Base-by-base conservation (phyloP, 2,329 filamentous ascomycete genomes). In the Onygenales sp. region DNA sequence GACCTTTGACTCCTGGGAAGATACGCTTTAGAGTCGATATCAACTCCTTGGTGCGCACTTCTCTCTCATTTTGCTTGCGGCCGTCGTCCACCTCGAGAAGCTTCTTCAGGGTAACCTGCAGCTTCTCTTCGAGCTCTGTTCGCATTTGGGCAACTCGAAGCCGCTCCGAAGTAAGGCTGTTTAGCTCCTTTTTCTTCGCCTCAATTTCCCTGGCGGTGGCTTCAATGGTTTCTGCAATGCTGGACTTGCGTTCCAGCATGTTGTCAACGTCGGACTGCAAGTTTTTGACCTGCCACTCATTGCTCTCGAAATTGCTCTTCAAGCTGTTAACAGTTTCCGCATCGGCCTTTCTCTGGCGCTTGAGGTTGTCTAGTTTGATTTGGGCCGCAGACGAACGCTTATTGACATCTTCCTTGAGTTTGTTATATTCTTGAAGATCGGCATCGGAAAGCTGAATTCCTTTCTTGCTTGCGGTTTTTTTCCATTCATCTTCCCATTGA, bases 51-150 rank as follows among this genome's bases (percentile, higher is more conserved):
- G 86, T 83, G 55, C 84, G 79, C 31, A 81, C 73, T 65, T 97
- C 92, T 65, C 84, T 88, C 62, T 91, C 86, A 60, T 83, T 93
- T 68, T 96, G 89, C 56, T 90, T 85, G 59, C 86, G 84, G 51
- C 89, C 88, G 65, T 90, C 87, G 57, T 94, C 86, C 2, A 88
- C 91, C 65, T 94, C 88, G 27, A 85, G 75, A n/a, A 96, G 79
- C 66, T 91, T 91, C 57, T 79, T 82, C 33, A 90, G 74, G 13
- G 92, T 83, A 54, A 91, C 87, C 57, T 88, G 84, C 6, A 97
- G 80, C 68, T 95, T 92, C 70, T 96, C 91, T 59, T 98, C 91
- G 2, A 95, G 80, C 65, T 97, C 93, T 0, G 87, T 93, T 52
- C 86, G 83, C 65, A 85, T 84, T 65, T 94, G 87, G 51, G 88